Percentiles rank a stretch among this genome's conserved stretches.
These are phyloP conservation scores for Penicillium italicum DNA, from an alignment of 2,329 filamentous ascomycete species.

Conservation along the genomic window DNA sequence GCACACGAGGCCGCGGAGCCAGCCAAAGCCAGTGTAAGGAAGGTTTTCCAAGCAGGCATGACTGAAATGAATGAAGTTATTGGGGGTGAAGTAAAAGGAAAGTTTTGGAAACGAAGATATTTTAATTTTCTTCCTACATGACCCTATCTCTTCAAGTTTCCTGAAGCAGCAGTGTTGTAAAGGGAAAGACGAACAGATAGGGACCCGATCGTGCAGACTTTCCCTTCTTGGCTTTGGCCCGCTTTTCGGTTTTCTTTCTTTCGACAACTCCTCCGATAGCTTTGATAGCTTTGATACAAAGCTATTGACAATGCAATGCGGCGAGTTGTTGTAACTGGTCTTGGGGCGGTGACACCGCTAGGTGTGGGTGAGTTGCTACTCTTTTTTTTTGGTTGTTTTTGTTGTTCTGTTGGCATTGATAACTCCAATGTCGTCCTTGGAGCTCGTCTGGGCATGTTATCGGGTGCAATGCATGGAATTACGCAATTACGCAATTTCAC, in stretches of 20 bases:
- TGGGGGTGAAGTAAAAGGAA: conserved; percentile 6
- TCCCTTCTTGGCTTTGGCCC: conserved; percentile 33
- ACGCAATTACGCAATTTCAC: not conserved
- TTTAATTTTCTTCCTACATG: conserved; percentile 2
- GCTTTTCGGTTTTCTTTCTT: conserved; percentile 12
- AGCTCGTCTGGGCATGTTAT: not conserved
- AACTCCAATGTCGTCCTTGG: not conserved
- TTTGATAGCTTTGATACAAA: not conserved
- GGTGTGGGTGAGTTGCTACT: conserved; percentile 60
- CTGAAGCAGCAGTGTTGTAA: conserved; percentile 17
- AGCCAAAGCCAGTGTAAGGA: conserved; percentile 34
- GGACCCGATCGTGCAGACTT: conserved; percentile 34
- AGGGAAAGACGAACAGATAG: conserved; percentile 22
- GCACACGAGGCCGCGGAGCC: conserved; percentile 34
- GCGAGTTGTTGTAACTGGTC: conserved; percentile 77
- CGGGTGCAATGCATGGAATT: not conserved
- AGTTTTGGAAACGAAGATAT: not conserved
- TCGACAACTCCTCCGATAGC: not conserved
- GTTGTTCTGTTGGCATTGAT: not conserved
- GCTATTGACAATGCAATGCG: conserved; percentile 37
- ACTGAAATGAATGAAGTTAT: conserved; percentile 17
- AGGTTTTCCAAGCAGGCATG: conserved; percentile 31
- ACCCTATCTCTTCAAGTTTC: conserved; percentile 8
- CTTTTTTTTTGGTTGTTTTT: conserved; percentile 1
- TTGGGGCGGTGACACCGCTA: conserved; percentile 78